Evolutionary conservation across 805 yeast species (phyloP), one percentile per base, ranked within the genome.

Genomic region (Wickerhamomyces canadensis): DNA sequence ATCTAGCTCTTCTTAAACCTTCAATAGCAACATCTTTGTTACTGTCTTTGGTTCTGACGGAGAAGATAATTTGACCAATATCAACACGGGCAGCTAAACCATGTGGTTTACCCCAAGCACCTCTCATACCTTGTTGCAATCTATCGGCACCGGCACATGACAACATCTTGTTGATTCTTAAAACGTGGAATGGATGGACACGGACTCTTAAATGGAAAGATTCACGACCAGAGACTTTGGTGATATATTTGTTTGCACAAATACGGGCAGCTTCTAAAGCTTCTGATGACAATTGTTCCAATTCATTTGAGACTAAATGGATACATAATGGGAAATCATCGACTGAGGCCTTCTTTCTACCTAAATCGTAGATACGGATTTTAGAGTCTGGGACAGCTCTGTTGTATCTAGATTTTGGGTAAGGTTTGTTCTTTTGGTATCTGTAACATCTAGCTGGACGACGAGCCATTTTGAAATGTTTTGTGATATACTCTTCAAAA

Each of bases 91-190:
- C 98, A 62, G 98, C 98, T 65, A 88, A 79, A 80, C 98, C 98
- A 64, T 89, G 96, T 65, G 98, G 98, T 80, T 93, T 93, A 88
- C 98, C 98, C 98, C 98, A 93, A 69, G 98, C 98, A 81, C 95
- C 95, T 87, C 98, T 91, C 98, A 93, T 93, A 89, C 98, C 98
- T 79, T 93, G 98, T 80, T 93, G 98, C 76, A 93, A 83, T 85
- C 98, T 88, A 91, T 93, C 98, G 70, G 98, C 98, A 86, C 98
- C 98, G 78, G 98, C 98, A 81, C 98, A 93, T 67, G 98, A 93
- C 96, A 93, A 88, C 98, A 93, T 93, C 87, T 93, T 93, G 93
- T 93, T 93, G 80, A 93, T 93, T 78, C 98, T 84, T 72, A 93
- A 82, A 59, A 93, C 98, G 82, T 93, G 98, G 98, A 85, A 93